Evolutionary conservation across 202 grass and related monocot species (phyloP).

Genomic region (Dendrocalamus latiflorus): DNA sequence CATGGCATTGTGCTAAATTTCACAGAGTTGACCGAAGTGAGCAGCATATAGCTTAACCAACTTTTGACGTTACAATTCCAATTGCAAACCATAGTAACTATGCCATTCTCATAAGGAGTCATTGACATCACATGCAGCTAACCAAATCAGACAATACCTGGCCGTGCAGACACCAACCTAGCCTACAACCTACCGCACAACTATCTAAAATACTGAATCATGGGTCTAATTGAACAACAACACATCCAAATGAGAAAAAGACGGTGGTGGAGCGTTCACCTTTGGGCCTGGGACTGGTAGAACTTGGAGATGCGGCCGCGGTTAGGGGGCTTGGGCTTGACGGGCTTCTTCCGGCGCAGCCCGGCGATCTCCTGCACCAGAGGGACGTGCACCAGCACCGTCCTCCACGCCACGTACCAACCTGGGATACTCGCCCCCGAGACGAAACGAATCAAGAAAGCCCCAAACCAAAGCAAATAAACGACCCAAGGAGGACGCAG

Average conservation of each 20-base stretch:
- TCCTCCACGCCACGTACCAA: conserved; percentile 94
- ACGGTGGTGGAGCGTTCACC: conserved; percentile 13
- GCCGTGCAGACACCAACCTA: not conserved
- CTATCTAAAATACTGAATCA: not conserved
- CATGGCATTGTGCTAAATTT: not conserved
- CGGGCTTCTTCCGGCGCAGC: conserved; percentile 77
- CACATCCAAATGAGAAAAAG: not conserved
- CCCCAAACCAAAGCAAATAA: not conserved
- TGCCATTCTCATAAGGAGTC: not conserved
- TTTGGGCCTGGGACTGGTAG: conserved; percentile 45
- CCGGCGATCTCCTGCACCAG: conserved; percentile 93
- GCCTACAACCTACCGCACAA: not conserved
- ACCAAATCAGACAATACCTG: not conserved
- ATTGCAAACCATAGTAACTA: not conserved
- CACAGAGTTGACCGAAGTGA: not conserved
- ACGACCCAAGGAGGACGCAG: not conserved
- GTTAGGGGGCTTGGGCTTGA: conserved; percentile 68
- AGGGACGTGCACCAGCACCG: conserved; percentile 93
- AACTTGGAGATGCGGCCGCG: conserved; percentile 53
- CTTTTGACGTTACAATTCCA: not conserved
- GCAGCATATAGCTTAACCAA: not conserved
- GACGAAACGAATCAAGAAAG: conserved; percentile 19
- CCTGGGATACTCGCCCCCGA: conserved; percentile 29
- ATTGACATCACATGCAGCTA: not conserved
- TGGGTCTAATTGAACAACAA: not conserved